Conservation (phyloP, 345 rosid genomes). For the Populus nigra region DNA sequence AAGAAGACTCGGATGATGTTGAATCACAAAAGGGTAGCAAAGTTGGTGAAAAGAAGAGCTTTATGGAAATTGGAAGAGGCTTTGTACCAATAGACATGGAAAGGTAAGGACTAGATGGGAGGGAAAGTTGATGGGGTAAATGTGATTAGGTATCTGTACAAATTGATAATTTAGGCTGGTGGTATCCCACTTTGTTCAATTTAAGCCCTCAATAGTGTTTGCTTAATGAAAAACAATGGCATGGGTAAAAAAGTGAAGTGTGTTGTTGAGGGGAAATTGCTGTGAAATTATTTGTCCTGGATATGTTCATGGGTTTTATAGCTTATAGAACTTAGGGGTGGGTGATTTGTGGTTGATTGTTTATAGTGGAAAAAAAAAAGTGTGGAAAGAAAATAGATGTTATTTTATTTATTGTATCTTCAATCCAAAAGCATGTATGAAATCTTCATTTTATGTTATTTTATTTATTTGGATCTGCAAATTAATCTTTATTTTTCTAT, state of each 20-base stretch:
- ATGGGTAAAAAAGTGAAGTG: neutral
- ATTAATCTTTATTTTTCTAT: neutral
- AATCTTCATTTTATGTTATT: no score
- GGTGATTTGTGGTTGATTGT: neutral
- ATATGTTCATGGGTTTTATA: neutral
- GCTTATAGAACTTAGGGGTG: neutral
- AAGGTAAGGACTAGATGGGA: constrained; percentile 17
- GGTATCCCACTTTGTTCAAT: constrained; percentile 13
- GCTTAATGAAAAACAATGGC: constrained; percentile 23
- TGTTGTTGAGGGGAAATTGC: neutral
- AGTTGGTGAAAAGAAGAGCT: constrained; percentile 21
- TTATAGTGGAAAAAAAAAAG: neutral
- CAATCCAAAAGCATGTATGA: neutral
- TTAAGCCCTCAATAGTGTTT: constrained; percentile 31
- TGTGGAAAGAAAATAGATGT: no score
- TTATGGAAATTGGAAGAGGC: constrained; percentile 35
- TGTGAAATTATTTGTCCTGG: neutral
- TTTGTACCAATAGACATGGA: constrained; percentile 38
- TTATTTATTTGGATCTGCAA: neutral
- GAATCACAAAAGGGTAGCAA: constrained; percentile 38
- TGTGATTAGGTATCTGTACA: constrained; percentile 12
- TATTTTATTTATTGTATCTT: neutral
- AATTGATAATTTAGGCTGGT: constrained; percentile 1
- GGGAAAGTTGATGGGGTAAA: neutral
- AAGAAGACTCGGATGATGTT: constrained; percentile 42